A percentile compares a stretch with the other conserved stretches of the same genome.
Conservation (phyloP, 805 yeast genomes). For the Maudiozyma bulderi region DNA sequence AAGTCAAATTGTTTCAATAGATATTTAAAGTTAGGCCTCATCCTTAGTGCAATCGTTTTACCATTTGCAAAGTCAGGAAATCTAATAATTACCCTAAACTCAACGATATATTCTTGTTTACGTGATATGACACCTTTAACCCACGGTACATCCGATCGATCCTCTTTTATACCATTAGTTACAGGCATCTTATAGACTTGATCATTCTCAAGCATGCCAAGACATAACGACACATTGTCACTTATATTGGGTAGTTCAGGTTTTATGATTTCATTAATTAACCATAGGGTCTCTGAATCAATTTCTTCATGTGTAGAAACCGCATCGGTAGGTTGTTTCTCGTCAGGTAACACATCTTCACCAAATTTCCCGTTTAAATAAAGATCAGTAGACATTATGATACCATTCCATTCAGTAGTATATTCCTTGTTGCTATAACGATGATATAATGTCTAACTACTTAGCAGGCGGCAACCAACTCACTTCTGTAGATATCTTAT, state of each 20-base stretch:
- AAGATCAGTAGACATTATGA: neutral
- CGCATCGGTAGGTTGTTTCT: neutral
- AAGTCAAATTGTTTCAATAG: conserved; percentile 34
- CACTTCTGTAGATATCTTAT: no score
- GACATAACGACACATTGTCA: conserved; percentile 35
- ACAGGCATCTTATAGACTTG: conserved; percentile 48
- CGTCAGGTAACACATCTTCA: neutral
- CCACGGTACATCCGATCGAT: conserved; percentile 8
- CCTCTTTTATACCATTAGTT: conserved; percentile 10
- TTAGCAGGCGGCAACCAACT: no score
- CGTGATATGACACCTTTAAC: conserved; percentile 54
- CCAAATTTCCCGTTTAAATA: neutral
- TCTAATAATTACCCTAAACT: conserved; percentile 34
- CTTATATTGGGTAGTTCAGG: conserved; percentile 40
- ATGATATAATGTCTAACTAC: no score
- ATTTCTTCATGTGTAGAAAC: neutral
- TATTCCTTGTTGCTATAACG: no score
- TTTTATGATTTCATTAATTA: conserved; percentile 35
- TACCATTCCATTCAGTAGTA: no score
- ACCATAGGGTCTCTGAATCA: conserved; percentile 33
- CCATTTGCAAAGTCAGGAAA: conserved; percentile 34
- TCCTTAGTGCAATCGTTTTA: conserved; percentile 29
- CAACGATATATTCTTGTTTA: conserved; percentile 42
- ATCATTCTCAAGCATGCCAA: conserved; percentile 30
- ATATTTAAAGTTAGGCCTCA: conserved; percentile 32